A percentile compares a stretch with the other conserved stretches of the same genome.
phyloP scores from a whole-genome alignment of 495 filamentous ascomycete genomes.

The Xylaria telfairii region DNA sequence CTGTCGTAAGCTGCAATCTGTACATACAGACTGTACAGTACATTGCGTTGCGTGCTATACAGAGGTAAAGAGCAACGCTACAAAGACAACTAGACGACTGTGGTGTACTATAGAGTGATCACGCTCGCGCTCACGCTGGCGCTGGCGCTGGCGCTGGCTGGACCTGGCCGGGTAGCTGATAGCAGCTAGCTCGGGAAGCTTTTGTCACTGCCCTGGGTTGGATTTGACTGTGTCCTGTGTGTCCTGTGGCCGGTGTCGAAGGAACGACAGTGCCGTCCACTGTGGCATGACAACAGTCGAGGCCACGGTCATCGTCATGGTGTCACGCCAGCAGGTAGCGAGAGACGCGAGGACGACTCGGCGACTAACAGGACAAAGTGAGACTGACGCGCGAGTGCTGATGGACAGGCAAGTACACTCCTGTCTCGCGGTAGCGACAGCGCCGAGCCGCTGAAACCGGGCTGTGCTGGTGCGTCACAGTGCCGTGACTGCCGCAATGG shows the following conservation, averaged over 20 bases:
- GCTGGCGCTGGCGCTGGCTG: not conserved
- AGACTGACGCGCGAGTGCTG: conserved; percentile 9
- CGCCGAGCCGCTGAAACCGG: conserved; percentile 26
- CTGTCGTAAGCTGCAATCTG: not conserved
- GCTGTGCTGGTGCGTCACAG: conserved; percentile 31
- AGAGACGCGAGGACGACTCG: conserved; percentile 9
- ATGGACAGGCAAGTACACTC: conserved; percentile 25
- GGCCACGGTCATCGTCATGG: conserved; percentile 13
- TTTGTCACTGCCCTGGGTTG: conserved; percentile 10
- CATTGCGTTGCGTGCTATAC: not conserved
- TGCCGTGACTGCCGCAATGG: conserved; percentile 14
- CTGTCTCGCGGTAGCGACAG: conserved; percentile 25
- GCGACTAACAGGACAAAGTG: conserved; percentile 21
- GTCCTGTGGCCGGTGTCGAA: not conserved
- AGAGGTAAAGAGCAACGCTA: not conserved
- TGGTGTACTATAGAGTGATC: conserved; percentile 8
- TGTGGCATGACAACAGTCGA: conserved; percentile 23
- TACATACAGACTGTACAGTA: conserved; percentile 20
- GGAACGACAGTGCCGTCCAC: conserved; percentile 16
- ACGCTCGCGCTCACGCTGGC: not conserved
- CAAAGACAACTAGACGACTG: not conserved
- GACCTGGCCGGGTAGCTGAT: conserved; percentile 2
- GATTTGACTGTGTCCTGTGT: not conserved
- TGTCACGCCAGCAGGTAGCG: conserved; percentile 20
- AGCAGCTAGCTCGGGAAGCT: not conserved